Base-by-base conservation (phyloP, 2,329 filamentous ascomycete species). In the Didymella glomerata region DNA sequence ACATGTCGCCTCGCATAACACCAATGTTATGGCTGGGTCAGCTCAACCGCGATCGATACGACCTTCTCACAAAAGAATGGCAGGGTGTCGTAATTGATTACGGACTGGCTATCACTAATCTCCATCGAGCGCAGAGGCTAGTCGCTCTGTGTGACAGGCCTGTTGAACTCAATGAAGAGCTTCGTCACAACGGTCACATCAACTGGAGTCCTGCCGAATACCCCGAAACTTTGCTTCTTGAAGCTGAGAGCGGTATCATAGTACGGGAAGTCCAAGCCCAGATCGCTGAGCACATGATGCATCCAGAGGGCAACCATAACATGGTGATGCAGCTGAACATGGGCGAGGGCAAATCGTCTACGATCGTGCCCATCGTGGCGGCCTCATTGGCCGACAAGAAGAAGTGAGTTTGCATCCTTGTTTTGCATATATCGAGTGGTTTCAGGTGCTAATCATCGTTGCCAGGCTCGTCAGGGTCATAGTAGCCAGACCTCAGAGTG, bases 221-320 rank as follows among this genome's bases (percentile, higher is more conserved):
- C 36, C 87, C 88, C 0, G 88, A 91, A 22, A 86, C 80, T 59
- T 76, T 92, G 0, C 74, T 92, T 0, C 59, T 92, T 0, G 88
- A 92, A 68, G 77, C 88, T 0, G 88, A 92, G 52, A 86, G 81
- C 32, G 81, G 83, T 0, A 79, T 92, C 1, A 67, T 87, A 9
- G 86, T 92, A 9, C 83, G 90, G 0, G 68, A 79, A 0, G 82
- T 85, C 0, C 88, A 92, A 67, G 79, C 83, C 2, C 69, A 83
- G 2, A 86, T 92, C 48, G 85, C 88, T 0, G 44, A 56, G 0
- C 68, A 82, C 20, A 91, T 92, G 84, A 83, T 80, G 2, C 49
- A 66, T 0, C 68, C 69, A 1, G 51, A 58, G 2, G 54, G 64
- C 9, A 54, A 38, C 5, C 7, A 47, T 0, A 78, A 77, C 40